Evolutionary conservation across 805 yeast species (phyloP), one percentile per base, ranked within the genome.

Genomic region (Starmerella floricola): DNA sequence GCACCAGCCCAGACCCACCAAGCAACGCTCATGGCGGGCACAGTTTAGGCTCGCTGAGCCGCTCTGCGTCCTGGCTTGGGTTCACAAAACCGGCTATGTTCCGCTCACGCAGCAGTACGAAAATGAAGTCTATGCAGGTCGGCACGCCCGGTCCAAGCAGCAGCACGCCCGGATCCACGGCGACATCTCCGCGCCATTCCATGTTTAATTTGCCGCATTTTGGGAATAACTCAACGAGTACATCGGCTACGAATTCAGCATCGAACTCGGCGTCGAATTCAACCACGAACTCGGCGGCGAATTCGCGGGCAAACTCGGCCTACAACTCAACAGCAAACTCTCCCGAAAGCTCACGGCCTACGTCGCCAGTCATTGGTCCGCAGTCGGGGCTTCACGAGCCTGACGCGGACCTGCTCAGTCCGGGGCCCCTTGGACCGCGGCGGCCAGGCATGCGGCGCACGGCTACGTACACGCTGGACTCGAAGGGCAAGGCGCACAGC

Each of bases 371-470:
- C 12, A 16, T 37, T 5, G 26, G 16, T 4, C 10, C 44, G n/a
- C 34, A 4, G 6, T 2, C 16, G 16, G 23, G 31, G 23, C 40
- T 40, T 8, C 12, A 6, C 26, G 31, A n/a, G 20, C 20, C 32
- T 15, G 17, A 15, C 2, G 30, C 27, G 15, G 21, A 33, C 33
- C 15, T 34, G 8, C 19, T 13, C 10, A n/a, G 17, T n/a, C 23
- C 29, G 11, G 30, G 19, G 12, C 11, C 12, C 18, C 12, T 36
- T 13, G 31, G 23, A 18, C 35, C 38, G 4, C 36, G 39, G 33
- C 41, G 50, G 34, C 47, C 50, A 12, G 40, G 31, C 8, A 36
- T 46, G 40, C 36, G 38, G 31, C 44, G 47, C 17, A 35, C 44
- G 6, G 42, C 41, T 2, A 42, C 49, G 11, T 42, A 28, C 37